Base-by-base conservation (phyloP, 2,329 filamentous ascomycete genomes). In the Trichoderma atroviride region DNA sequence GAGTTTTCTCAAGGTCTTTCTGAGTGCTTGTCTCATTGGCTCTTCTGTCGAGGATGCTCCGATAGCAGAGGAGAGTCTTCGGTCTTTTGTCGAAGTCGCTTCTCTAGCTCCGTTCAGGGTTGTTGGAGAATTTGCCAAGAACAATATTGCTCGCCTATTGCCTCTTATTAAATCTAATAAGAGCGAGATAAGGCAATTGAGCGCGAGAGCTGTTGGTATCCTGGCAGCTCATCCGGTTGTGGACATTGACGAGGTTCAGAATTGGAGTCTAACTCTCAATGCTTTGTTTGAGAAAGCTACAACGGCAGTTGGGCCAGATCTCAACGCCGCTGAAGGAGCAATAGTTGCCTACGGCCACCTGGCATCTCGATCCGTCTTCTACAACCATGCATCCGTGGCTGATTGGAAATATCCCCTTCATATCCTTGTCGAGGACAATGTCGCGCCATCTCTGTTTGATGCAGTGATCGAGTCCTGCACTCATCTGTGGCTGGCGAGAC, bases 131-230 rank as follows among this genome's bases (percentile, higher is more conserved):
- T 78, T 93, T 29, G 80, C 85, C 1, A 74, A 78, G 5, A 82
- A 84, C 31, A 67, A 56, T 10, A 82, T 84, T 1, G 77, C 79
- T 7, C 83, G 86, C 57, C 80, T 96, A 22, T 78, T 90, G 31
- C 81, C 84, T 10, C 82, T 90, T 11, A 82, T 94, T 66, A 85
- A 85, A 71, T 93, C 92, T 6, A 96, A 94, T 76, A 91, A 92
- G 72, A 86, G 88, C 71, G 86, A 88, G 67, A 85, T 91, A 6
- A 87, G 94, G 43, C 82, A 84, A 47, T 82, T 90, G 33, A 89
- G 90, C 1, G 89, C 93, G 19, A 89, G 89, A 70, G 87, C 89
- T 0, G 88, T 94, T 74, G 94, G 94, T 0, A 91, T 97, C 14
- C 80, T 97, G 5, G 89, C 87, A 0, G 91, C 93, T 0, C 91